phyloP scores from a whole-genome alignment of 73 alveolate genomes.

The Paramecium pentaurelia region DNA sequence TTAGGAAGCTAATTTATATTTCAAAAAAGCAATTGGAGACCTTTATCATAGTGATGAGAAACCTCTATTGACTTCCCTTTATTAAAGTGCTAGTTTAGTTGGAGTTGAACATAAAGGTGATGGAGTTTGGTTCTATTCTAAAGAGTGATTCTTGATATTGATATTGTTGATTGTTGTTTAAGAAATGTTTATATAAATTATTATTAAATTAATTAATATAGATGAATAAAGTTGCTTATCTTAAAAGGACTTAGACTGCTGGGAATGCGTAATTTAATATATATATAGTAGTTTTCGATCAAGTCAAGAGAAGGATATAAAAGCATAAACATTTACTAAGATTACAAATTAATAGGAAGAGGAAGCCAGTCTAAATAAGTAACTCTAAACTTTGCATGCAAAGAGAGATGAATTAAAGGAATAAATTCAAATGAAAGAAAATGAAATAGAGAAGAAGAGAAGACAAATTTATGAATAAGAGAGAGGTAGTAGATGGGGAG shows the following conservation, averaged over 20 bases:
- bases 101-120: constrained; percentile 21
- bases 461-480: background rate
- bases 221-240: constrained; percentile 3
- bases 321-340: background rate
- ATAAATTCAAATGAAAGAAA: background rate
- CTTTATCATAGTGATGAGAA: constrained; percentile 29
- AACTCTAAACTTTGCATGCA: background rate
- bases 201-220: background rate
- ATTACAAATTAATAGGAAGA: background rate
- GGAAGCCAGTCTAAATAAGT: background rate
- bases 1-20: constrained; percentile 57
- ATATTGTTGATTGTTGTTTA: background rate
- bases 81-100: background rate
- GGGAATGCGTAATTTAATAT: background rate
- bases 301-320: background rate
- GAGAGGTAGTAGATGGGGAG: background rate
- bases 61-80: background rate
- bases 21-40: constrained; percentile 49
- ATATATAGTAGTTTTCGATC: background rate
- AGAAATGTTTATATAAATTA: background rate
- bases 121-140: background rate
- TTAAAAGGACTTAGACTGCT: constrained; percentile 42
- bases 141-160: background rate
- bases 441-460: background rate
- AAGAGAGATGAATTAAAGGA: background rate